Evolutionary conservation across 306 rosid species (phyloP).

Genomic region (Rubus parviflorus): DNA sequence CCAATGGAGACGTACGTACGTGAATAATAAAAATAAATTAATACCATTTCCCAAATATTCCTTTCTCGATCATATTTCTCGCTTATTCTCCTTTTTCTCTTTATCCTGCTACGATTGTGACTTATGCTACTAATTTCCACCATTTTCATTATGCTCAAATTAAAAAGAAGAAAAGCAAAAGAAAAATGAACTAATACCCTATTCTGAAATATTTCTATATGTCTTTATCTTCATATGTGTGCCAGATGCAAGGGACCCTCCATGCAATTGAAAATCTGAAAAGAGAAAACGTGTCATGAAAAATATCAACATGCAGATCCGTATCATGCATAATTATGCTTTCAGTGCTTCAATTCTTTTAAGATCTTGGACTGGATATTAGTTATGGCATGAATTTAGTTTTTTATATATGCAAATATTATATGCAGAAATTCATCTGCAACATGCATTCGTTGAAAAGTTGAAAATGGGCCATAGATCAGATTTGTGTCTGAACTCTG

Average conservation of each 20-base stretch:
- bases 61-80: not conserved
- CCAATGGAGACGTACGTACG: slow-evolving; percentile 37
- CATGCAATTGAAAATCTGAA: not conserved
- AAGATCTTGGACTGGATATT: not conserved
- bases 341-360: not conserved
- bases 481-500: not conserved
- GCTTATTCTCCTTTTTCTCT: not conserved
- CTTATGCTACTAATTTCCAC: not conserved
- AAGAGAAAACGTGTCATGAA: not conserved
- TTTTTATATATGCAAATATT: not conserved
- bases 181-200: not conserved
- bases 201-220: not conserved
- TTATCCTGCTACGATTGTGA: not conserved
- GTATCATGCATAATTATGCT: not conserved
- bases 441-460: not conserved
- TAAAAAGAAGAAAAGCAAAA: not conserved
- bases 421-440: not conserved
- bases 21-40: slow-evolving; percentile 29
- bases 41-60: slow-evolving; percentile 23
- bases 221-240: not conserved
- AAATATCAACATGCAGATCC: not conserved
- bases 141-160: not conserved
- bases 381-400: not conserved
- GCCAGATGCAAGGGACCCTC: not conserved
- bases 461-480: not conserved